These are phyloP conservation scores for Butyriboletus appendiculatus DNA, from an alignment of 1,284 basidiomycete genomes.

Conservation along the genomic window DNA sequence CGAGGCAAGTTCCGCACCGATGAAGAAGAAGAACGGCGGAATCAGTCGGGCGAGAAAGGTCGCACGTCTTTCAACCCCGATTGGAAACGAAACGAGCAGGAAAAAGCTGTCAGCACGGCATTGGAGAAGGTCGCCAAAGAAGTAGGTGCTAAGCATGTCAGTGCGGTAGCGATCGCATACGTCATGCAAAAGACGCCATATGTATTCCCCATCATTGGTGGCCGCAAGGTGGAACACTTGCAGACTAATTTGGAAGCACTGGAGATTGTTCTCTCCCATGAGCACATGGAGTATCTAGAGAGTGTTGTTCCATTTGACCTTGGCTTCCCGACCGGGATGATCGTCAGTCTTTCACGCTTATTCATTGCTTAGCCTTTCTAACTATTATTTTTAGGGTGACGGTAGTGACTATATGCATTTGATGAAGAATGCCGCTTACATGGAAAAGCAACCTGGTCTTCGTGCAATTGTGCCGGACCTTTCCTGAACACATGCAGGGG, in stretches of 20 bases:
- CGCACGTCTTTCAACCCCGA: constrained; percentile 6
- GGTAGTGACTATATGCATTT: constrained; percentile 14
- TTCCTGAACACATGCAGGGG: too few species aligned
- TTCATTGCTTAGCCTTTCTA: constrained; percentile 26
- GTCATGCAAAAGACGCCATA: constrained; percentile 36
- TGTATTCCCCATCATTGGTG: not conserved
- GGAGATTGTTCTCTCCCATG: not conserved
- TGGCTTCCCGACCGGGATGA: constrained; percentile 43
- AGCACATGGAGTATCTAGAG: not conserved
- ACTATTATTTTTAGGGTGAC: constrained; percentile 22
- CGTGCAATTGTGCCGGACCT: constrained; percentile 17
- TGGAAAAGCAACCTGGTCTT: constrained; percentile 25
- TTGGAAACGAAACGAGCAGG: constrained; percentile 29
- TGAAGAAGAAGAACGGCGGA: constrained; percentile 26
- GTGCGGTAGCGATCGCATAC: constrained; percentile 46
- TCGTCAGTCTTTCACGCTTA: constrained; percentile 33
- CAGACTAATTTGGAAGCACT: not conserved
- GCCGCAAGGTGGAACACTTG: not conserved
- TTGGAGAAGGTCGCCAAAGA: constrained; percentile 4
- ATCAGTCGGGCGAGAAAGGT: constrained; percentile 25
- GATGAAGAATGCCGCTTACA: constrained; percentile 17
- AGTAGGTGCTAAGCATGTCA: constrained; percentile 11
- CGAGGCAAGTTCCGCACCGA: constrained; percentile 32
- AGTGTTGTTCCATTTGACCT: constrained; percentile 39
- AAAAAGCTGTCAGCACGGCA: constrained; percentile 11